Evolutionary conservation across 306 rosid genomes (phyloP).

Genomic region (Trifolium repens): DNA sequence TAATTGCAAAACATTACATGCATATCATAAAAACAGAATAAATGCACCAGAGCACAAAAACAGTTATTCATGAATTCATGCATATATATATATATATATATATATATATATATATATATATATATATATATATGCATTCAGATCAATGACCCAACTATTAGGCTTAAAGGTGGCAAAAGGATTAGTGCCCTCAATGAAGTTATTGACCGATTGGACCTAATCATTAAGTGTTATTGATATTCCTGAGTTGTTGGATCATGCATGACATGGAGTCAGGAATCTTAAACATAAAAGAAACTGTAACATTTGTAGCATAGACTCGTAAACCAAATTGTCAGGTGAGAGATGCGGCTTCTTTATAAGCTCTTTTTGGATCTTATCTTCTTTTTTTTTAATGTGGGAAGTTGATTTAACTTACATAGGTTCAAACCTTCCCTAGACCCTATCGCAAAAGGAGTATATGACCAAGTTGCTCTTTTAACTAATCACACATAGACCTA

Average conservation of each 20-base stretch:
- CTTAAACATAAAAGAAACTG: constrained; percentile 2
- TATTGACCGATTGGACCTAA: constrained; percentile 22
- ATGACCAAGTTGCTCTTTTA: neutral
- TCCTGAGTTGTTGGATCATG: constrained; percentile 42
- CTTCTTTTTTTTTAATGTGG: neutral
- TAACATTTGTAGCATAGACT: constrained; percentile 16
- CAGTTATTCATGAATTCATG: constrained; percentile 23
- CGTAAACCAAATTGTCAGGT: neutral
- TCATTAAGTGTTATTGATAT: constrained; percentile 24
- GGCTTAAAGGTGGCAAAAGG: neutral
- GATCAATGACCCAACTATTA: neutral
- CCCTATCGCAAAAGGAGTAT: neutral
- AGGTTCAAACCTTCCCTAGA: neutral
- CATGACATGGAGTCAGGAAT: constrained; percentile 48
- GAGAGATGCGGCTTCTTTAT: neutral
- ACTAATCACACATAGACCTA: neutral
- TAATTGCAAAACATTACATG: neutral
- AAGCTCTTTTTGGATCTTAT: neutral
- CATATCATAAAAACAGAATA: constrained; percentile 13
- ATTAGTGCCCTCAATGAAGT: constrained; percentile 10
- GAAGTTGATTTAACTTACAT: neutral
- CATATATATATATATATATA: neutral
- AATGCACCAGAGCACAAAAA: constrained; percentile 5
- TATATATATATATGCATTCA: neutral
- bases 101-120: too few species aligned